Evolutionary conservation across 192 early-diverging fungal genomes (phyloP).

Genomic region (Umbelopsis sp.): DNA sequence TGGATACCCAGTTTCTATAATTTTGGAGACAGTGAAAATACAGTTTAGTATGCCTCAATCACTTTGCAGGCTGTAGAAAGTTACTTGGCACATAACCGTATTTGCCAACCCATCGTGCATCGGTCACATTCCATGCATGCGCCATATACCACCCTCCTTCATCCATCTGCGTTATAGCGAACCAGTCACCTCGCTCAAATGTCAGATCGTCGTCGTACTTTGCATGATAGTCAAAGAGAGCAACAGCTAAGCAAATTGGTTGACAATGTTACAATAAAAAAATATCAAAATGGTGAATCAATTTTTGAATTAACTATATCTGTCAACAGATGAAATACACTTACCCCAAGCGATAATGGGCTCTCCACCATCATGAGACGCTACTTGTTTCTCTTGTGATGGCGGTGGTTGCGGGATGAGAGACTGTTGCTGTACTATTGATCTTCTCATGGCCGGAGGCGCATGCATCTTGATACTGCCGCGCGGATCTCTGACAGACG

Average conservation of each 20-base stretch:
- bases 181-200: conserved; percentile 10
- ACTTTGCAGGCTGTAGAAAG: conserved; percentile 10
- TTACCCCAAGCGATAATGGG: conserved; percentile 6
- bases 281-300: not conserved
- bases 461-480: conserved; percentile 14
- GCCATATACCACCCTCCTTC: conserved; percentile 17
- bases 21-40: conserved; percentile 13
- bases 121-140: conserved; percentile 3
- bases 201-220: conserved; percentile 9
- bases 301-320: not conserved
- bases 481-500: not conserved
- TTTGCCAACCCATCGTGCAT: conserved; percentile 13
- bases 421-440: not conserved
- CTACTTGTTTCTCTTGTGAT: not conserved
- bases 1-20: conserved; percentile 64
- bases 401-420: not conserved
- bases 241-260: not conserved
- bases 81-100: conserved; percentile 13
- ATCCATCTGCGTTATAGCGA: conserved; percentile 12
- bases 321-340: not conserved
- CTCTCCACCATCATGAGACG: conserved; percentile 2
- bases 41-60: not conserved
- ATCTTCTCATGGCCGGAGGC: not conserved
- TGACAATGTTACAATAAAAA: not conserved
- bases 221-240: conserved; percentile 4